Evolutionary conservation across 768 basidiomycete species (phyloP), one percentile per base, ranked within the genome.

Genomic region (Udeniomyces megalosporus): DNA sequence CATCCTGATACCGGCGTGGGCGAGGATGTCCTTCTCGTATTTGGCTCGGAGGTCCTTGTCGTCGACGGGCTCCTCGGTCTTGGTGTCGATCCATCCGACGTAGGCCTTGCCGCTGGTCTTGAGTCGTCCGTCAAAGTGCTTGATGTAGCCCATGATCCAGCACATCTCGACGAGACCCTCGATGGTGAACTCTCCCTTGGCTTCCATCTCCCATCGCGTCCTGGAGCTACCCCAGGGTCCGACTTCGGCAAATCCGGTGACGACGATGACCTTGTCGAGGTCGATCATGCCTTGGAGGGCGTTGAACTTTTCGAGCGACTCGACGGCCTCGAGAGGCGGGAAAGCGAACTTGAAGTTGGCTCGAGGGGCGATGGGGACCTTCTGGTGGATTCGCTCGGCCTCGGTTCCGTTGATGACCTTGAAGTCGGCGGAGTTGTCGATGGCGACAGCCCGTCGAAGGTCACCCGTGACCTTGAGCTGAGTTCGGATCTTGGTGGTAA

Each of bases 201-300:
- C 92, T 72, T 99, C 95, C 91, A 99, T 97, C 77, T 99, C 95
- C 95, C 95, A 99, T 63, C 95, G 83, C 2, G 95, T 99, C 63
- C 95, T 83, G 17, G 93, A 86, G 71, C 88, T 91, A 67, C 95
- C 95, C 92, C 93, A 99, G 14, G 95, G 95, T 2, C 95, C 86
- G 55, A 97, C 89, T 74, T 99, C 95, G 34, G 86, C 93, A 73
- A 88, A 97, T 65, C 95, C 95, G 48, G 95, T 93, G 70, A 96
- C 79, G 61, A 99, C 95, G 64, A 90, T 77, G 62, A 96, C 92
- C 75, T 93, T 92, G 67, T 99, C 95, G 26, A 97, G 79, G 71
- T 97, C 95, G 65, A 97, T 81, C 64, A 96, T 77, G 34, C 91
- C 91, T 34, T 81, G 88, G 17, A 97, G 79, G 66, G 86, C 79